Base-by-base conservation (phyloP, 305 asterid genomes). In the Rubia balearica region DNA sequence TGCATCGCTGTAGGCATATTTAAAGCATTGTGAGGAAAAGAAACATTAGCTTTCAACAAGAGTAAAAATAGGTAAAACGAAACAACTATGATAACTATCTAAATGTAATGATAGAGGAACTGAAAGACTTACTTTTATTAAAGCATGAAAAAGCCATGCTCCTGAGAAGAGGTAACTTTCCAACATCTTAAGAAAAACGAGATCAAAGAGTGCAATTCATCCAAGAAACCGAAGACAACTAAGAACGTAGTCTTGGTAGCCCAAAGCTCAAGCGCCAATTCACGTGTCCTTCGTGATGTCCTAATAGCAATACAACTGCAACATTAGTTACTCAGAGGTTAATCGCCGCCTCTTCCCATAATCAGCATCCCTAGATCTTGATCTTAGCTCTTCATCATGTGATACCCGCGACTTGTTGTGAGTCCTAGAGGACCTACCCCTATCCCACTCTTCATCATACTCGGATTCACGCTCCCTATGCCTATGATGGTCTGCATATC, bases 341-440 rank as follows among this genome's bases (percentile, higher is more conserved):
- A 84, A 69, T 41, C 91, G 88, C 1, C 87, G 86, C 84, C 86
- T 84, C 79, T 87, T 87, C 75, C 90, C 89, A 80, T 87, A 84
- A 66, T 87, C 96, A 56, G 87, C 82, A 78, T 87, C 96, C 83
- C 90, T 85, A 36, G 96, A 82, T 78, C 88, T 85, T 42, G 96
- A 87, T 72, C 89, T 78, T 19, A 76, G 87, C 74, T 83, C 86
- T 48, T 83, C 93, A 73, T 83, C 96, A 14, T 81, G 93, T 36
- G 89, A 76, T 36, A 81, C 21, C 63, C 91, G 77, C 40, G 93
- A 80, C 81, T 89, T 89, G 78, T 85, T 77, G 66, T 79, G 90
- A 73, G 84, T 73, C 82, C 88, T 85, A 43, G 96, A 83, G 13
- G 93, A 85, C 80, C 89, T 81, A 81, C 89, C 91, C 83, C 86